Evolutionary conservation across 2,329 filamentous ascomycete species (phyloP).

Genomic region (Epichloe amarillans): DNA sequence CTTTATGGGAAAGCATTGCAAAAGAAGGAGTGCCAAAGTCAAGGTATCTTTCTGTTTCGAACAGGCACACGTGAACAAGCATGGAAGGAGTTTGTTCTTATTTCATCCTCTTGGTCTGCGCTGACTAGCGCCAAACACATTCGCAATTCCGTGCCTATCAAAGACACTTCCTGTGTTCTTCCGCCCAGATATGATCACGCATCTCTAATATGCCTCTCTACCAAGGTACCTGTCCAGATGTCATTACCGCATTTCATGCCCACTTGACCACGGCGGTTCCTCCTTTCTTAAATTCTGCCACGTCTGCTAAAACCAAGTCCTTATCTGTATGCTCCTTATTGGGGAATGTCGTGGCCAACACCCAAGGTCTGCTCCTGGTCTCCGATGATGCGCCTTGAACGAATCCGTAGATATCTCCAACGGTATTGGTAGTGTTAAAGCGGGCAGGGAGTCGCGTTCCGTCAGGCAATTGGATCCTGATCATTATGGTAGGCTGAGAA

Average conservation of each 20-base stretch:
- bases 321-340: slow-evolving; percentile 68
- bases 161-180: not conserved
- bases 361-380: slow-evolving; percentile 48
- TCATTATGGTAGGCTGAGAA: slow-evolving; percentile 52
- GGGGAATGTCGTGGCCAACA: slow-evolving; percentile 71
- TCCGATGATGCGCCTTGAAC: slow-evolving; percentile 50
- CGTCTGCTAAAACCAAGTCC: slow-evolving; percentile 40
- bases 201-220: not conserved
- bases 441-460: slow-evolving; percentile 64
- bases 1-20: not conserved
- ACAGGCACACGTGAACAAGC: not conserved
- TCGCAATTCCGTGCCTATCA: not conserved
- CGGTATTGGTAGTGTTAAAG: slow-evolving; percentile 68
- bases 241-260: slow-evolving; percentile 16
- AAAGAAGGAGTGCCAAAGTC: not conserved
- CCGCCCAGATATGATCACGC: not conserved
- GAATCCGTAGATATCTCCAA: slow-evolving; percentile 67
- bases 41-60: not conserved
- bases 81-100: not conserved
- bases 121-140: not conserved
- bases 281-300: slow-evolving; percentile 52
- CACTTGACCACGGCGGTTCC: slow-evolving; percentile 53
- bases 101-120: not conserved
- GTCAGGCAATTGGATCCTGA: slow-evolving; percentile 68
- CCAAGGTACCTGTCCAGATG: not conserved